phyloP scores from a whole-genome alignment of 2,329 filamentous ascomycete genomes.

The Ophiostoma novo-ulmi region DNA sequence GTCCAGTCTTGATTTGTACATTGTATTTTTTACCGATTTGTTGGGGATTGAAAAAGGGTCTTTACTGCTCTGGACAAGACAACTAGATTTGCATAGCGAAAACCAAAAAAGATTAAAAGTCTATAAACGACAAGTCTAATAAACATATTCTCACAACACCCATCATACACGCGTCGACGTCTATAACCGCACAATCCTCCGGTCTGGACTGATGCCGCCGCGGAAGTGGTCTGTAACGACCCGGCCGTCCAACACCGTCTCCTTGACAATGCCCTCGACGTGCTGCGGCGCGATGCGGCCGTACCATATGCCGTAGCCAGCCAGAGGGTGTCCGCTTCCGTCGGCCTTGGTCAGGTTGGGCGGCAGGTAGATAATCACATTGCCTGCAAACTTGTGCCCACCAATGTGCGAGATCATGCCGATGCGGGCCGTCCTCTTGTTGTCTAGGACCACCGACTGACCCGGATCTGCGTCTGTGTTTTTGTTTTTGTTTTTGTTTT shows the following conservation, averaged over 20 bases:
- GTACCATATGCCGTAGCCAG: constrained; percentile 75
- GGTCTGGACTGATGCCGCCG: constrained; percentile 57
- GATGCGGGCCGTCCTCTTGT: constrained; percentile 48
- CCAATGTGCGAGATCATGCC: constrained; percentile 74
- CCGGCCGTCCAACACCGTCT: constrained; percentile 63
- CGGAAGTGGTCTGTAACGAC: constrained; percentile 68
- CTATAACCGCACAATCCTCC: constrained; percentile 45
- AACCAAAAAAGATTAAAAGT: not conserved
- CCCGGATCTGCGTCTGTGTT: not conserved
- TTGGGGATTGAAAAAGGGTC: not conserved
- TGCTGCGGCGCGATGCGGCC: constrained; percentile 69
- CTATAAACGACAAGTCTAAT: not conserved
- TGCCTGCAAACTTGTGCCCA: constrained; percentile 81
- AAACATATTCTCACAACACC: not conserved
- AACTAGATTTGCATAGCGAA: constrained; percentile 13
- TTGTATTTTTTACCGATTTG: not conserved
- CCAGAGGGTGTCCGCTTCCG: constrained; percentile 53
- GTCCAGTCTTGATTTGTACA: not conserved
- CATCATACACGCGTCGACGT: not conserved
- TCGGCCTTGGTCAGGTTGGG: constrained; percentile 42
- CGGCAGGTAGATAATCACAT: constrained; percentile 76
- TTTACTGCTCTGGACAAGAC: not conserved
- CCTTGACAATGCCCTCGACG: constrained; percentile 67
- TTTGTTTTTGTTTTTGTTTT: no score
- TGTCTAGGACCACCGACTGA: not conserved